phyloP scores from a whole-genome alignment of 139 green algal genomes.

The Coelastrella sp. region DNA sequence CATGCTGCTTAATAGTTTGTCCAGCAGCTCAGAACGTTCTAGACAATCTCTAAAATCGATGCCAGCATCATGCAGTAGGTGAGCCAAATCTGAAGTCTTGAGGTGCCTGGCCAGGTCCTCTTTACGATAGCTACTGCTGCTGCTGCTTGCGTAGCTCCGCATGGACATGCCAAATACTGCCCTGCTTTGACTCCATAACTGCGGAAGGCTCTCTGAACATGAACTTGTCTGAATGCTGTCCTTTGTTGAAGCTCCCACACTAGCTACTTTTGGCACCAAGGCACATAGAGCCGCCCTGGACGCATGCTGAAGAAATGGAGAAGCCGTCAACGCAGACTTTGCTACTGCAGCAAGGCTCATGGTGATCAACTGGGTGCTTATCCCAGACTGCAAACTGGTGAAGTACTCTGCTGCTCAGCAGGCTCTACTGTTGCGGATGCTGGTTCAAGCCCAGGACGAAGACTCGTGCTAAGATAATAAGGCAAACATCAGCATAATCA shows the following conservation, averaged over 20 bases:
- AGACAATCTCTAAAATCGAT: conserved; percentile 47
- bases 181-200: too few species aligned
- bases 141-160: not conserved
- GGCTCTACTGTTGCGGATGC: too few species aligned
- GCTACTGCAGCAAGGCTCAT: not conserved
- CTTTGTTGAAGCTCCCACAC: too few species aligned
- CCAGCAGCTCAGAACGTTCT: conserved; percentile 41
- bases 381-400: not conserved
- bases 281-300: too few species aligned
- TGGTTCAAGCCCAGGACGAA: too few species aligned
- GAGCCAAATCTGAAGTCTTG: conserved; percentile 34
- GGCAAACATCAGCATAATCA: too few species aligned
- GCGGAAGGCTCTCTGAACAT: too few species aligned
- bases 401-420: not conserved
- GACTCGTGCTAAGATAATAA: too few species aligned
- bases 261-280: too few species aligned
- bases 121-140: not conserved
- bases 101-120: not conserved
- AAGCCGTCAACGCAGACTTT: not conserved
- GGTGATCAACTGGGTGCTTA: not conserved
- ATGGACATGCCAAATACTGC: too few species aligned
- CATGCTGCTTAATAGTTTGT: not conserved
- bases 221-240: too few species aligned
- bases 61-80: conserved; percentile 39
- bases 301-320: too few species aligned